These are phyloP conservation scores for Penicillium sclerotiorum DNA, from an alignment of 2,329 filamentous ascomycete species.

Conservation along the genomic window DNA sequence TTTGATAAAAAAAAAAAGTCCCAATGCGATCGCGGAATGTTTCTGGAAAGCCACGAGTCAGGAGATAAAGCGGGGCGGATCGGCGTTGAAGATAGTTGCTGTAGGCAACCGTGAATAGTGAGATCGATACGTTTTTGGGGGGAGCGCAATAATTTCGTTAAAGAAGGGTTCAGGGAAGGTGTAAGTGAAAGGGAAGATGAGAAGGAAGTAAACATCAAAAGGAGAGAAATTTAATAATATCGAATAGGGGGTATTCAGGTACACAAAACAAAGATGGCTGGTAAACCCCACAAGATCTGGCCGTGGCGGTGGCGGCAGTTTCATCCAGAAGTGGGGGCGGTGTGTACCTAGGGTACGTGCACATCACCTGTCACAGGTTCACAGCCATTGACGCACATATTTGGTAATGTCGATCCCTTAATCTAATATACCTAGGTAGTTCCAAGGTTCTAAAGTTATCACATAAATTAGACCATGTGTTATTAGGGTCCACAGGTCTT, in stretches of 20 bases:
- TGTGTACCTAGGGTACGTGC: too few relatives aligned
- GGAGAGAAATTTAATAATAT: neutral
- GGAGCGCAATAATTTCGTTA: too few relatives aligned
- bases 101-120: constrained; percentile 1
- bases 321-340: too few relatives aligned
- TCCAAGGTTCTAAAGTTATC: too few relatives aligned
- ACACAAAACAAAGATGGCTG: constrained; percentile 22
- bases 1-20: neutral
- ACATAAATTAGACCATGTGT: too few relatives aligned
- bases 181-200: neutral
- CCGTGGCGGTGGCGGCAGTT: too few relatives aligned
- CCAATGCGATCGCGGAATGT: neutral
- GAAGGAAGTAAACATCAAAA: neutral
- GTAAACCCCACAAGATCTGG: too few relatives aligned
- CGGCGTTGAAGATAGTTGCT: neutral
- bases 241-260: neutral
- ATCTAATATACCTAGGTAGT: too few relatives aligned
- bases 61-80: constrained; percentile 1
- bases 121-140: neutral
- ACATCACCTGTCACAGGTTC: too few relatives aligned
- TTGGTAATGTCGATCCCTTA: too few relatives aligned
- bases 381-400: too few relatives aligned
- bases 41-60: constrained; percentile 7
- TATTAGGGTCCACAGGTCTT: too few relatives aligned
- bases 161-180: neutral